Evolutionary conservation across 2,329 filamentous ascomycete genomes (phyloP).

Genomic region (Chrysoporthe puriensis): DNA sequence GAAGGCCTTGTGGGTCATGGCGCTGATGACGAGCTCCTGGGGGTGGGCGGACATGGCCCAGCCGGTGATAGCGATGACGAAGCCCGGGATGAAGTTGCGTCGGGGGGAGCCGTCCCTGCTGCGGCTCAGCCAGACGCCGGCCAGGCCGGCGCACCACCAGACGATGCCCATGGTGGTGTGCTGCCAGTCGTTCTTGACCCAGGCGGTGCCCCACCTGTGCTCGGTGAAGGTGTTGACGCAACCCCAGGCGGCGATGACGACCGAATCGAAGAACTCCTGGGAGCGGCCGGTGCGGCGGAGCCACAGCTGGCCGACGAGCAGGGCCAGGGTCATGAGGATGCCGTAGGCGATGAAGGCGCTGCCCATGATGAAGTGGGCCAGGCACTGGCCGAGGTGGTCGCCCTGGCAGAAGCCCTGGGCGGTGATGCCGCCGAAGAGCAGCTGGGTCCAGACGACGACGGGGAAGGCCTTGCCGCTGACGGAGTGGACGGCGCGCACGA

Average conservation of each 20-base stretch:
- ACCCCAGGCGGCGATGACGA: slow-evolving; percentile 91
- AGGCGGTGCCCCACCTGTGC: slow-evolving; percentile 86
- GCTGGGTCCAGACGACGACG: slow-evolving; percentile 85
- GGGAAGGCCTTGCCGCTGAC: slow-evolving; percentile 87
- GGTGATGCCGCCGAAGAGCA: slow-evolving; percentile 95
- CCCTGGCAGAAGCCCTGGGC: slow-evolving; percentile 89
- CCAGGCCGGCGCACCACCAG: slow-evolving; percentile 93
- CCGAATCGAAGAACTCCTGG: slow-evolving; percentile 95
- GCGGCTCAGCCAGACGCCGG: slow-evolving; percentile 89
- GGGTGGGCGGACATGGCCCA: slow-evolving; percentile 96
- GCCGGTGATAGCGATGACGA: slow-evolving; percentile 89
- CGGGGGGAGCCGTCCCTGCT: slow-evolving; percentile 83
- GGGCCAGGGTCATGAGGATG: slow-evolving; percentile 80
- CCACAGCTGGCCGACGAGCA: slow-evolving; percentile 89
- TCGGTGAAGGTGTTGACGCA: slow-evolving; percentile 98
- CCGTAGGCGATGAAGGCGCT: slow-evolving; percentile 95
- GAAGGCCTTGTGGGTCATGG: slow-evolving; percentile 85
- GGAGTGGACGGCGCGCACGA: slow-evolving; percentile 75
- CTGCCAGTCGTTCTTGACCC: slow-evolving; percentile 94
- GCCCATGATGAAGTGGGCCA: slow-evolving; percentile 98
- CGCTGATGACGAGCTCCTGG: slow-evolving; percentile 81
- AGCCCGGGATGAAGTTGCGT: slow-evolving; percentile 88
- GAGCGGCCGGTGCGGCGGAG: slow-evolving; percentile 79
- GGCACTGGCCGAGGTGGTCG: slow-evolving; percentile 89
- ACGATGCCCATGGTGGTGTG: slow-evolving; percentile 99